Evolutionary conservation across 805 yeast genomes (phyloP).

Genomic region (Millerozyma miso): DNA sequence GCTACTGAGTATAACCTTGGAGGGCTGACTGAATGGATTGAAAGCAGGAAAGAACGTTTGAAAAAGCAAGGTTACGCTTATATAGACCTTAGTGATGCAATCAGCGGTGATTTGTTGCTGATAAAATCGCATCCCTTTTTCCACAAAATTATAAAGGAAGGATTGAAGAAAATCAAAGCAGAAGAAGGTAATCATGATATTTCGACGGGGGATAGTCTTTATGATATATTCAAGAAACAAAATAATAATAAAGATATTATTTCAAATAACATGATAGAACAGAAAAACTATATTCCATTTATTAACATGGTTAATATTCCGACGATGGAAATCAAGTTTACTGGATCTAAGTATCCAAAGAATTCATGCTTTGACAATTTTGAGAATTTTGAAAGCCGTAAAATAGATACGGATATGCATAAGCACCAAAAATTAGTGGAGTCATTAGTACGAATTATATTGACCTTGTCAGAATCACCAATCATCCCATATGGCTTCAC

Average conservation of each 20-base stretch:
- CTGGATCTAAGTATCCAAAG: slow-evolving; percentile 41
- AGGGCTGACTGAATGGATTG: slow-evolving; percentile 79
- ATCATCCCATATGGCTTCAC: slow-evolving; percentile 64
- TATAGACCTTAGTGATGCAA: slow-evolving; percentile 68
- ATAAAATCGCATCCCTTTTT: slow-evolving; percentile 66
- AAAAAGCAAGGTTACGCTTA: slow-evolving; percentile 62
- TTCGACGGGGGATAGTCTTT: slow-evolving; percentile 11
- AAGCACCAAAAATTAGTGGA: slow-evolving; percentile 55
- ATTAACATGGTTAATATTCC: slow-evolving; percentile 64
- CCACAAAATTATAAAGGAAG: slow-evolving; percentile 42
- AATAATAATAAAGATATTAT: slow-evolving; percentile 19
- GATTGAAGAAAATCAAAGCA: slow-evolving; percentile 26
- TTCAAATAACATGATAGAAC: slow-evolving; percentile 33
- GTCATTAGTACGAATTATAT: slow-evolving; percentile 46
- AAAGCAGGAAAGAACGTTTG: slow-evolving; percentile 48
- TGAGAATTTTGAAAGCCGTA: slow-evolving; percentile 42
- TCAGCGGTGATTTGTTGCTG: slow-evolving; percentile 49
- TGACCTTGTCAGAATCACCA: slow-evolving; percentile 73
- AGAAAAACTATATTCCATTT: slow-evolving; percentile 69
- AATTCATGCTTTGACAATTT: slow-evolving; percentile 64
- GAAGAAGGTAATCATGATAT: slow-evolving; percentile 3
- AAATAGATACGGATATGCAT: slow-evolving; percentile 53
- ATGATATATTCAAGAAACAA: slow-evolving; percentile 23
- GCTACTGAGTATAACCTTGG: slow-evolving; percentile 77
- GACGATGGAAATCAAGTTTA: slow-evolving; percentile 54